Evolutionary conservation across 2,329 filamentous ascomycete species (phyloP), one percentile per base, ranked within the genome.

Genomic region (Trichoderma atroviride): DNA sequence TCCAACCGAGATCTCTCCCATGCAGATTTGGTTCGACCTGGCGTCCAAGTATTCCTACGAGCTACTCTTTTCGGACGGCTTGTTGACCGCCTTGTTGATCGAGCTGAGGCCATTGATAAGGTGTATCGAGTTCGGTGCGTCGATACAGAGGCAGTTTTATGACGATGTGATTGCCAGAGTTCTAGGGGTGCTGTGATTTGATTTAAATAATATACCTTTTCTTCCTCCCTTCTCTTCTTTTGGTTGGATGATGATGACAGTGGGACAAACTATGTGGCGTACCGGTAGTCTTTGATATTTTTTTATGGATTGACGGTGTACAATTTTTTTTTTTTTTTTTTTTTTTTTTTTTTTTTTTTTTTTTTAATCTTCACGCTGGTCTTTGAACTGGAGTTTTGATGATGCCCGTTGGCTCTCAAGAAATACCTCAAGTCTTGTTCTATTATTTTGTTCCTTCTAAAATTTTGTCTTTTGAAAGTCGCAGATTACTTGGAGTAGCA

Each of bases 21-120:
- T 87, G 31, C 85, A 87, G 76, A 84, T 82, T 1, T 87, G 84
- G 85, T 87, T 87, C 74, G 85, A 87, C 78, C 79, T 87, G 31
- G 81, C 80, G 29, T 74, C 71, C 4, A 74, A 78, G 47, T 85
- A 82, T 72, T 80, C 82, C 27, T 71, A 77, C n/a, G 78, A 72
- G 13, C 65, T 78, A 19, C 76, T 85, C n/a, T 74, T 83, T 63
- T 74, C 79, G 57, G 68, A 67, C 0, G 74, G 73, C 27, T 74
- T 79, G 43, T 72, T 85, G 52, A 80, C 79, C 11, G 61, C 65
- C 31, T 75, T 87, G 60, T 79, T 80, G 74, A 70, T 75, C 5
- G 83, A 82, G 72, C 78, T 87, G 6, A 77, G 77, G 4, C 78
- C 78, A 16, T 79, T 82, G 1, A 83, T 85, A 10, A 79, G 78